phyloP scores from a whole-genome alignment of 441 rosid species.

The Aquilaria agallochum region DNA sequence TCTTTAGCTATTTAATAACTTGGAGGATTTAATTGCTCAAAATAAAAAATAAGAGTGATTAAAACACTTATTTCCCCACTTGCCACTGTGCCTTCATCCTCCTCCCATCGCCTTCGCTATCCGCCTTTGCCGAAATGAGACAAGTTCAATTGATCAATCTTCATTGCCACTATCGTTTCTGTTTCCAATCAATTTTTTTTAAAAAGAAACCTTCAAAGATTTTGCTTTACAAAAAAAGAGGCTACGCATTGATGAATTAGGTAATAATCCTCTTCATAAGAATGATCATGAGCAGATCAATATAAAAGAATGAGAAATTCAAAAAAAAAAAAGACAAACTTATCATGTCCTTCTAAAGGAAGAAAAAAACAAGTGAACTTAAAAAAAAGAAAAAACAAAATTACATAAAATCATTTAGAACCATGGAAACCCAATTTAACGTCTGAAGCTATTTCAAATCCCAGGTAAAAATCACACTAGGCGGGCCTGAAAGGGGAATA shows the following conservation, averaged over 20 bases:
- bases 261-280: not conserved
- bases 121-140: too few relatives aligned
- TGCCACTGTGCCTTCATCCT: too few relatives aligned
- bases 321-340: not conserved
- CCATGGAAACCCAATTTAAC: constrained; percentile 15
- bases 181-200: too few relatives aligned
- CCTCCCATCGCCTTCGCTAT: too few relatives aligned
- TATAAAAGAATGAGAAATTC: not conserved
- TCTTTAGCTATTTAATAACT: too few relatives aligned
- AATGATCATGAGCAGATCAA: not conserved
- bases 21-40: too few relatives aligned
- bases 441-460: constrained; percentile 4
- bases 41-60: too few relatives aligned
- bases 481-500: constrained; percentile 3
- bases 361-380: not conserved
- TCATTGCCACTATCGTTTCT: too few relatives aligned
- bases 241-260: too few relatives aligned
- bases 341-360: not conserved
- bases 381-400: not conserved
- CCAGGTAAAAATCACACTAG: constrained; percentile 14
- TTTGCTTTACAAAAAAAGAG: too few relatives aligned
- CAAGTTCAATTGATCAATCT: too few relatives aligned
- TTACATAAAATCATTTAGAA: constrained; percentile 27
- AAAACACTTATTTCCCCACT: too few relatives aligned
- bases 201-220: not conserved